Base-by-base conservation (phyloP, 768 basidiomycete genomes). In the Chalciporus sphaerocephalus region DNA sequence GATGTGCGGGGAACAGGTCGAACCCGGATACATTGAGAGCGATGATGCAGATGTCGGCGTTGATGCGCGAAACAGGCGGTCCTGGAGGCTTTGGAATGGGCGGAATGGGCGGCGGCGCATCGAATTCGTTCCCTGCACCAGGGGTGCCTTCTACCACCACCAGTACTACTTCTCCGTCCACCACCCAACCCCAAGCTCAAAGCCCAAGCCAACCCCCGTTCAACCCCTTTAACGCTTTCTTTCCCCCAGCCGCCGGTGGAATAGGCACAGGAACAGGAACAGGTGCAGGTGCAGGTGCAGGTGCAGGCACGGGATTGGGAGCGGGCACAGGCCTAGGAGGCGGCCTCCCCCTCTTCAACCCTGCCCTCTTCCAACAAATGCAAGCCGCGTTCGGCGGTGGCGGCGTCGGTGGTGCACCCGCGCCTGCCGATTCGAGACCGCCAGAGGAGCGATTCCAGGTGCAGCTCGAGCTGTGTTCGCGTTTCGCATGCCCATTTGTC, bases 391-490 rank as follows among this genome's bases (percentile, higher is more conserved):
- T 66, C 11, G 67, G 65, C 20, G 64, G 65, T 3, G 68, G 69
- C 2, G 65, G 66, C 5, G 59, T 56, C 8, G 60, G 57, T 11
- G 65, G 59, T 46, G 9, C 53, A 58, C 2, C 22, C 56, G 42
- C 76, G 0, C 83, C 89, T 7, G 69, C 80, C 1, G 88, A 92
- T 59, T 66, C 79, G 5, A 71, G 90, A 58, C 75, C 88, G 15
- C 84, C 92, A 1, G 95, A 98, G 62, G 95, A 95, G 71, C 74
- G 94, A 39, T 98, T 89, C 74, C 87, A 94, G 59, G 79, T 85
- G 15, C 89, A 92, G 59, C 70, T 92, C 4, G 84, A 87, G 77
- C 87, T 85, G 0, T 12, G 60, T 52, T 12, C 18, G 27, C 34
- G 1, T 11, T 3, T 30, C 1, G 34, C 32, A 5, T 3, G 9